phyloP scores from a whole-genome alignment of 2,329 filamentous ascomycete genomes.

The Mollisia scopiformis region DNA sequence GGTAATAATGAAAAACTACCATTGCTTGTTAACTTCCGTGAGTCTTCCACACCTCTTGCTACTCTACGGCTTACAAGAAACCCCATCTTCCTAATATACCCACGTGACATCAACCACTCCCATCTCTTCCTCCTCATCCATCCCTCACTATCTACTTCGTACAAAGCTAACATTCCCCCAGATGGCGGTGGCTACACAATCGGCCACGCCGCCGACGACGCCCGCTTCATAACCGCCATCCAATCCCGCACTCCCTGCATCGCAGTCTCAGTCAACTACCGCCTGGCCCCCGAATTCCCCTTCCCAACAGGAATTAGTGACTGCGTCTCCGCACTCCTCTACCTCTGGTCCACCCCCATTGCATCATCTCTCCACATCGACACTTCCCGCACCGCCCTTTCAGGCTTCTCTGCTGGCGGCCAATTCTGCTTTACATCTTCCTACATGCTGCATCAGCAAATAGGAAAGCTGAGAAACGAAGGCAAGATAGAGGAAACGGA shows the following conservation, averaged over 20 bases:
- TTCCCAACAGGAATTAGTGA: conserved; percentile 68
- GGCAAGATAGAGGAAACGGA: background rate
- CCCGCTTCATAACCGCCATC: conserved; percentile 57
- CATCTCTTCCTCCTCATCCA: background rate
- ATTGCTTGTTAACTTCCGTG: conserved; percentile 60
- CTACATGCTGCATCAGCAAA: conserved; percentile 16
- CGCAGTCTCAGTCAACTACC: conserved; percentile 66
- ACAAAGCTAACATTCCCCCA: background rate
- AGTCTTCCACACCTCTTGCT: background rate
- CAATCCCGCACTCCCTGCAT: conserved; percentile 50
- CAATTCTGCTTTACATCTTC: conserved; percentile 22
- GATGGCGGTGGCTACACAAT: conserved; percentile 65
- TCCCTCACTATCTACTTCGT: too few relatives aligned
- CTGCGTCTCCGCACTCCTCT: conserved; percentile 47
- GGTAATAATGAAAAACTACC: conserved; percentile 33
- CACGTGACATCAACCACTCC: background rate
- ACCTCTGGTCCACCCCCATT: conserved; percentile 20
- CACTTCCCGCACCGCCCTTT: conserved; percentile 41
- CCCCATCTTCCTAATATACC: background rate
- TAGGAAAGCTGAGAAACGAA: background rate
- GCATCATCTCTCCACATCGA: conserved; percentile 24
- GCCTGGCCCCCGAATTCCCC: conserved; percentile 62
- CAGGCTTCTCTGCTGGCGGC: conserved; percentile 51
- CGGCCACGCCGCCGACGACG: conserved; percentile 61
- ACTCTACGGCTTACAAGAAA: background rate